Base-by-base conservation (phyloP, 2,329 filamentous ascomycete species). In the Fusarium armeniacum region DNA sequence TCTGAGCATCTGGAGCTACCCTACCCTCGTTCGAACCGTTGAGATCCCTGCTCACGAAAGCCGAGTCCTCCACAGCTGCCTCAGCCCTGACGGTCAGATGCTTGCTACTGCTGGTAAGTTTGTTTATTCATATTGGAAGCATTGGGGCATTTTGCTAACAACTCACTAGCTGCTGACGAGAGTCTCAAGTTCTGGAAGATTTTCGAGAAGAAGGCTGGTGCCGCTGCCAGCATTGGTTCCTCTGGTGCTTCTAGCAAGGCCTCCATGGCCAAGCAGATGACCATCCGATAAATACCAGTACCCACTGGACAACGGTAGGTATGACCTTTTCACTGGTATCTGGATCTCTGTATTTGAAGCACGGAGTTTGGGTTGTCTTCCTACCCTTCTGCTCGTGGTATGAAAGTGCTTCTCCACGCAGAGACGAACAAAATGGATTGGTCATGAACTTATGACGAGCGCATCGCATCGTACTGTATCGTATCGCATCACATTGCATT, bases 121-220 rank as follows among this genome's bases (percentile, higher is more conserved):
- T 22, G n/a, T 16, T 24, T 6, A 33, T 12, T 26, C 26, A 36
- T 6, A 30, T 9, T 2, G 6, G 3, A 28, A 52, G 26, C 11
- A 45, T n/a, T n/a, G 7, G 7, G 49, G 4, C n/a, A 33, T 26
- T 32, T 22, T 32, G 20, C 63, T 73, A 70, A 73, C 59, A 49
- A 45, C 3, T 38, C 49, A 44, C 16, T 52, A 89, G 93, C 95
- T 74, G 94, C 95, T 38, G 96, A 99, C 76, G 96, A 99, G 86
- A 95, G 91, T 78, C 87, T 99, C 81, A 99, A 99, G 85, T 99
- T 99, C 87, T 99, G 96, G 96, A 99, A 99, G 90, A 87, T 99
- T 75, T 99, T 99, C 78, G 96, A 99, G 87, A 98, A 97, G 89
- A 98, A 98, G 89, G 86, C 94, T 20, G 94, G 93, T 58, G 84